phyloP scores from a whole-genome alignment of 106 monocot species.

The Gastrodia elata region DNA sequence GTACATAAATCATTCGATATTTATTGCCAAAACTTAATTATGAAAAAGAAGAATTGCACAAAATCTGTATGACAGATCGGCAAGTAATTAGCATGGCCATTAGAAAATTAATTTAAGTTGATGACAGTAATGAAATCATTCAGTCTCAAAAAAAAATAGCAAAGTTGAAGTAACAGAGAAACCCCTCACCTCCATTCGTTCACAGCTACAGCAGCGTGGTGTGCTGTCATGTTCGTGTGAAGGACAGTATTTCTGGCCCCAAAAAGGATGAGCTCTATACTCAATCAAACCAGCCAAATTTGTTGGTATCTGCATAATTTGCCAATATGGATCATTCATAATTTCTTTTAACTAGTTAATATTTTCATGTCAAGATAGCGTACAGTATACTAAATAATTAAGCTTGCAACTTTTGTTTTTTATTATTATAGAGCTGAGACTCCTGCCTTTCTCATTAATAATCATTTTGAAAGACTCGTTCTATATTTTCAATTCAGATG shows the following conservation, averaged over 20 bases:
- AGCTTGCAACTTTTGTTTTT: neutral
- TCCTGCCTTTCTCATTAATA: neutral
- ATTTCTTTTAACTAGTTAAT: neutral
- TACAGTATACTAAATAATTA: neutral
- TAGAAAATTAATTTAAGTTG: neutral
- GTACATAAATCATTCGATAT: neutral
- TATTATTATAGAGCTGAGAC: neutral
- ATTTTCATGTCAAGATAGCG: neutral
- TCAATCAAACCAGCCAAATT: slow-evolving; percentile 84
- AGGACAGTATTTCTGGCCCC: slow-evolving; percentile 96
- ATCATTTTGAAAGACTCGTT: neutral
- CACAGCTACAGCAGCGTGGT: slow-evolving; percentile 93
- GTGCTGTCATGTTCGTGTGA: slow-evolving; percentile 83
- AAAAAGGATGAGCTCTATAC: slow-evolving; percentile 92
- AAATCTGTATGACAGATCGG: neutral
- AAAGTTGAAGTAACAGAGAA: neutral
- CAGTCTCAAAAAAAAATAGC: neutral
- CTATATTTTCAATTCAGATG: neutral
- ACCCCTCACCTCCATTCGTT: slow-evolving; percentile 69
- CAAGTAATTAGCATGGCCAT: neutral
- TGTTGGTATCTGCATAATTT: slow-evolving; percentile 65
- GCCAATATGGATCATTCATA: neutral
- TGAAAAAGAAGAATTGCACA: neutral
- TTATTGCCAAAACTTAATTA: neutral
- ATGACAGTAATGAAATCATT: neutral